phyloP scores from a whole-genome alignment of 805 yeast species.

The Metschnikowia lochheadii region DNA sequence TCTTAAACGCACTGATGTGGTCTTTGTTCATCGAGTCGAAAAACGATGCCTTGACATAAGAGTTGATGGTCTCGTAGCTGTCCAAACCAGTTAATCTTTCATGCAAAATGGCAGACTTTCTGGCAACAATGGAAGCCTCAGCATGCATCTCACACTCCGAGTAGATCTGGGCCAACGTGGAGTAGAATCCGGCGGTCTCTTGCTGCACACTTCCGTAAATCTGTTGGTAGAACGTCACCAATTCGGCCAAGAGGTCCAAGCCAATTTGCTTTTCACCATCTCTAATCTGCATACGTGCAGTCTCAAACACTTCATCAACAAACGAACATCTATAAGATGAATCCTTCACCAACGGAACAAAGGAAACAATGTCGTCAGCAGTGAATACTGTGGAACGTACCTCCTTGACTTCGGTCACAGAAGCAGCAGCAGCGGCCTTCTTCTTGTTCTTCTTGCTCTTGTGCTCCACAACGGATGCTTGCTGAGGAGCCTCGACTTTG shows the following conservation, averaged over 20 bases:
- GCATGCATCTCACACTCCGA: slow-evolving; percentile 52
- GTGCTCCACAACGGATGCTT: slow-evolving; percentile 11
- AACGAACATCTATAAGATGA: slow-evolving; percentile 61
- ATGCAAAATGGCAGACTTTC: slow-evolving; percentile 65
- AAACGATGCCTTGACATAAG: slow-evolving; percentile 70
- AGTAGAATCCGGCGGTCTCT: slow-evolving; percentile 69
- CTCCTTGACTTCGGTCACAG: slow-evolving; percentile 5
- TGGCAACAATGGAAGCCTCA: slow-evolving; percentile 60
- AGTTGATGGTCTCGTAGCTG: slow-evolving; percentile 66
- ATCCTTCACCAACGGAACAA: slow-evolving; percentile 75
- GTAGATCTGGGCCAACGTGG: slow-evolving; percentile 62
- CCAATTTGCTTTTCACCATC: slow-evolving; percentile 52
- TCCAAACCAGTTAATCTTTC: slow-evolving; percentile 85
- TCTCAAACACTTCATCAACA: slow-evolving; percentile 71
- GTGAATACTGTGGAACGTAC: slow-evolving; percentile 42
- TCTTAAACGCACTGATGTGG: slow-evolving; percentile 55
- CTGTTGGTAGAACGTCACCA: slow-evolving; percentile 72
- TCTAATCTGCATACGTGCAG: slow-evolving; percentile 46
- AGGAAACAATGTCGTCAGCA: slow-evolving; percentile 58
- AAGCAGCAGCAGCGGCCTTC: slow-evolving; percentile 9
- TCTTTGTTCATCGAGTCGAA: slow-evolving; percentile 62
- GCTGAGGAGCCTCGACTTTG: slow-evolving; percentile 22
- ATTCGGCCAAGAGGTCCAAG: slow-evolving; percentile 59
- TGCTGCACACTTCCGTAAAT: slow-evolving; percentile 78
- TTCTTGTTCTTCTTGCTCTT: slow-evolving; percentile 33